These are phyloP conservation scores for Phytophthora cryptogea DNA, from an alignment of 352 stramenopile species.

Conservation along the genomic window DNA sequence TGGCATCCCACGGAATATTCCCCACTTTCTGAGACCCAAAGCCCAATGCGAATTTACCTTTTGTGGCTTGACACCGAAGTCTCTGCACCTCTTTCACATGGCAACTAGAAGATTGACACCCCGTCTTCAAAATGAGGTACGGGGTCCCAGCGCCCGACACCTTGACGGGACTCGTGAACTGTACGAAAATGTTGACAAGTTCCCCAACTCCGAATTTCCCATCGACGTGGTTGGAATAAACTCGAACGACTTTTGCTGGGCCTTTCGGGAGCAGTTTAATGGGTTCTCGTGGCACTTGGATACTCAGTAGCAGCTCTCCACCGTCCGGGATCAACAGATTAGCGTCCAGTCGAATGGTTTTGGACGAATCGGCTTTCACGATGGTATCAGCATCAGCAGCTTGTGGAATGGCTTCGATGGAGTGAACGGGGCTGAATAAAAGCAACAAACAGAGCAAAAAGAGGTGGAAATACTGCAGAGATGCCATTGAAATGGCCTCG, in stretches of 20 bases:
- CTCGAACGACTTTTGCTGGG: conserved; percentile 62
- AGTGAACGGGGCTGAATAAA: background rate
- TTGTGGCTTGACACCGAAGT: conserved; percentile 60
- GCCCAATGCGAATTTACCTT: conserved; percentile 62
- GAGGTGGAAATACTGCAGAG: conserved; percentile 1
- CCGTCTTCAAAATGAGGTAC: conserved; percentile 56
- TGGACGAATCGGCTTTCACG: conserved; percentile 49
- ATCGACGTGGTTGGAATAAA: conserved; percentile 59
- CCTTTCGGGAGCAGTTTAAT: conserved; percentile 55
- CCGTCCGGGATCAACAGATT: conserved; percentile 78
- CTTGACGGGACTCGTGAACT: conserved; percentile 74
- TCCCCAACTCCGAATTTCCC: conserved; percentile 65
- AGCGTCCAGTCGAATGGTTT: conserved; percentile 64
- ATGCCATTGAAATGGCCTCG: conserved; percentile 1
- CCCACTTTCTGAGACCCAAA: conserved; percentile 58
- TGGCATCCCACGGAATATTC: conserved; percentile 75
- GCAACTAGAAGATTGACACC: conserved; percentile 54
- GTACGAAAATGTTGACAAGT: conserved; percentile 60
- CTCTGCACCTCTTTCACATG: conserved; percentile 66
- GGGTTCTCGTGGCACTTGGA: conserved; percentile 63
- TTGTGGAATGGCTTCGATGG: conserved; percentile 51
- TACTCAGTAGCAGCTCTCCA: conserved; percentile 61
- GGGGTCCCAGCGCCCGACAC: conserved; percentile 47
- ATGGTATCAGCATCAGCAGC: conserved; percentile 52
- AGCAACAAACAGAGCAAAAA: conserved; percentile 9